phyloP scores from a whole-genome alignment of 306 rosid genomes.

The Senna siamea region DNA sequence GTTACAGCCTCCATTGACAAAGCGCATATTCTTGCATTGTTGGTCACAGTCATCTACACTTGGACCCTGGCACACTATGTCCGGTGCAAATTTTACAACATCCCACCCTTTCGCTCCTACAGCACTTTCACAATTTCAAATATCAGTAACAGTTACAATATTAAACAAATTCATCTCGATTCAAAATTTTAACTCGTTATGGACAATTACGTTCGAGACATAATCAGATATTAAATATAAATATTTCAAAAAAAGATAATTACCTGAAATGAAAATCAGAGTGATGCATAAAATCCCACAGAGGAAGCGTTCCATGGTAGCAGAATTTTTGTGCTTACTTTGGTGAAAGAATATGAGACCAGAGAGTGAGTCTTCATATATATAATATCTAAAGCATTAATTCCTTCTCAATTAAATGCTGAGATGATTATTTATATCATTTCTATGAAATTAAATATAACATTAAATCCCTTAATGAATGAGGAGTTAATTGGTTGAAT shows the following conservation, averaged over 20 bases:
- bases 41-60: neutral
- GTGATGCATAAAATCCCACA: neutral
- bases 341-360: too few species aligned
- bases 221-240: too few species aligned
- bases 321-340: neutral
- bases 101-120: neutral
- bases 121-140: neutral
- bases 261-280: neutral
- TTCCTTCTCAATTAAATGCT: neutral
- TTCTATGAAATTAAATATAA: too few species aligned
- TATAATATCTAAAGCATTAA: neutral
- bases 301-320: neutral
- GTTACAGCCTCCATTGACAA: neutral
- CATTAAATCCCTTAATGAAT: too few species aligned
- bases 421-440: too few species aligned
- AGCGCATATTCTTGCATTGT: conserved; percentile 3
- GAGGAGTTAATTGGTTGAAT: too few species aligned
- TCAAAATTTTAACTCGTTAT: too few species aligned
- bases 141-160: too few species aligned
- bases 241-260: too few species aligned
- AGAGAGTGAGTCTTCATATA: too few species aligned
- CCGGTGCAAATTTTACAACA: neutral
- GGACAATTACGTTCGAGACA: too few species aligned
- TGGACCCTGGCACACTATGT: conserved; percentile 12
- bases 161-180: too few species aligned